Evolutionary conservation across 768 basidiomycete species (phyloP), one percentile per base, ranked within the genome.

Genomic region (Boletales sp.): DNA sequence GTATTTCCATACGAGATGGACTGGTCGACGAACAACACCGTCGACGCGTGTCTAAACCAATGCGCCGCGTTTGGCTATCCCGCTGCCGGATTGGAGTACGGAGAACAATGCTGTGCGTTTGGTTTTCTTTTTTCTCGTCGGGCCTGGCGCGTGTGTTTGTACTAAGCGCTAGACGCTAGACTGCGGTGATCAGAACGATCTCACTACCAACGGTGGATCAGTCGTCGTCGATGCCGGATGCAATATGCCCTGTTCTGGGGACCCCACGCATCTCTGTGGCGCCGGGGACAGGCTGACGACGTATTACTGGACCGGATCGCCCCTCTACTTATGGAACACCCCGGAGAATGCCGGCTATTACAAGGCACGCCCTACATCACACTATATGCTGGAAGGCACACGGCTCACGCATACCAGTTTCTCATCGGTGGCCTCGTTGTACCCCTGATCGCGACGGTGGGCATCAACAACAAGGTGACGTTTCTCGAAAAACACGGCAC

Each of bases 401-500:
- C 13, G 17, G 12, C 42, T 55, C 21, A 61, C 44, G 27, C 44
- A 6, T 13, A 31, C 14, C 45, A 79, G 74, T 74, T 73, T 58
- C 62, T 80, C 30, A 69, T 79, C 15, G 69, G 71, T 0, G 87
- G 87, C 2, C 74, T 88, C 30, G 74, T 87, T 45, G 81, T 88
- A 12, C 87, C 87, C 4, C 71, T 90, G 49, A 79, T 89, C 34
- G 81, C 85, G 4, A 90, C 88, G 0, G 71, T 91, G 32, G 87
- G 88, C 2, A 74, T 86, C 66, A 90, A 90, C 71, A 83, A 86
- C 72, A 91, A 90, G 61, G 83, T 90, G 42, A 78, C 82, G 1
- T 87, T 90, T 70, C 71, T 91, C 7, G 88, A 91, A 66, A 91
- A 90, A 63, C 68, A 47, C 4, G 85, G 86, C 10, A 88, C 87